Evolutionary conservation across 2,329 filamentous ascomycete genomes (phyloP).

Genomic region (Graphiopsis chlorocephala): DNA sequence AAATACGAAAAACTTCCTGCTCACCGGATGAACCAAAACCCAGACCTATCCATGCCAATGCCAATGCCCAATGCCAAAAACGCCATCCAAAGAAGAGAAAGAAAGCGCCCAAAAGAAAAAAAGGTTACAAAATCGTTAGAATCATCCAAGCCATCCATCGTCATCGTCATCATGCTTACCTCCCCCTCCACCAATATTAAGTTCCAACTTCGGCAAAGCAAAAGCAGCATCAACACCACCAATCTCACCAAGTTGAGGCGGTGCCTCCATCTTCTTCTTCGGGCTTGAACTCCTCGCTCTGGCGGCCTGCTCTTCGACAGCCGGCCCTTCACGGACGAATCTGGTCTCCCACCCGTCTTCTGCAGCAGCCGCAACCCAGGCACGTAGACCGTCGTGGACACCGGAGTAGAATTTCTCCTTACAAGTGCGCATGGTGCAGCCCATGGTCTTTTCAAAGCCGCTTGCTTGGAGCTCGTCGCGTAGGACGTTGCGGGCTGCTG

Average conservation of each 20-base stretch:
- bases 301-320: conserved; percentile 41
- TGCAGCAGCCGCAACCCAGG: conserved; percentile 82
- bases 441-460: conserved; percentile 89
- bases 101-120: neutral
- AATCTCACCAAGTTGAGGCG: conserved; percentile 25
- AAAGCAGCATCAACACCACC: conserved; percentile 17
- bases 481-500: conserved; percentile 69
- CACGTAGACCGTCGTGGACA: conserved; percentile 83
- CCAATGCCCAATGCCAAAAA: neutral
- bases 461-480: conserved; percentile 76
- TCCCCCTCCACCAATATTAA: conserved; percentile 23
- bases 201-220: conserved; percentile 25
- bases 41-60: conserved; percentile 1
- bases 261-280: conserved; percentile 35
- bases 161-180: conserved; percentile 24
- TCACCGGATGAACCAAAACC: neutral
- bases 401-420: conserved; percentile 97
- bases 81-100: neutral
- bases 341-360: conserved; percentile 86
- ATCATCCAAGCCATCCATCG: conserved; percentile 34
- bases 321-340: conserved; percentile 73
- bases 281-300: conserved; percentile 36
- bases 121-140: neutral
- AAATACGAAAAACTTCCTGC: conserved; percentile 1
- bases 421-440: conserved; percentile 78